Base-by-base conservation (phyloP, 495 filamentous ascomycete species). In the Hamigera avellanea region DNA sequence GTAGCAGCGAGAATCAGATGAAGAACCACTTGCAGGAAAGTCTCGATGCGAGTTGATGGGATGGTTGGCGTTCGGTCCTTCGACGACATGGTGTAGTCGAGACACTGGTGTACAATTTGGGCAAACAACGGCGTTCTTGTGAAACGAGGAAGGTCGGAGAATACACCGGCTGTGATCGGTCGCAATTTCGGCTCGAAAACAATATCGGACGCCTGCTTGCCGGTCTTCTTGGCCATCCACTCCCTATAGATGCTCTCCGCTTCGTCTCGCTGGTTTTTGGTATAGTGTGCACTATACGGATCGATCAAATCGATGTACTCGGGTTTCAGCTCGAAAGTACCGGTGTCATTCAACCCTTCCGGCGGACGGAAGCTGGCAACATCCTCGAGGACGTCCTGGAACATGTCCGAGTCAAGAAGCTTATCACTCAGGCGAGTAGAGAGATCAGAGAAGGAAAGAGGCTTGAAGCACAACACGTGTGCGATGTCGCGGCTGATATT, bases 261-360 rank as follows among this genome's bases (percentile, higher is more conserved):
- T 52, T 99, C 91, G 48, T 99, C 91, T 17, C 91, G 81, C 56
- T 96, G 93, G 53, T 96, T 96, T 56, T 94, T 93, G 43, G 75
- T 87, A 60, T 91, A 99, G 45, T 95, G 84, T 10, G 86, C 80
- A 46, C 85, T 85, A 50, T 95, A 99, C 3, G 91, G 91, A 54
- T 99, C 91, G 19, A 96, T 74, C 17, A 93, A 70, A 36, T 83
- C 80, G 18, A 93, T 68, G 43, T 78, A 86, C 37, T 94, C 71
- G 0, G 79, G 73, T 57, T 89, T 94, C 28, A 99, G 66, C 50
- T 93, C 86, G 47, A 99, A 96, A 1, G 83, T 93, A 18, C 91
- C 91, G 8, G 83, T 80, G 57, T 96, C 91, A 19, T 81, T 83
- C 25, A 99, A 53, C 7, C 91, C 89, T 54, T 96, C 91, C 0